A percentile compares a stretch with the other conserved stretches of the same genome.
phyloP scores from a whole-genome alignment of 305 asterid species.

The Solanum hybrid region DNA sequence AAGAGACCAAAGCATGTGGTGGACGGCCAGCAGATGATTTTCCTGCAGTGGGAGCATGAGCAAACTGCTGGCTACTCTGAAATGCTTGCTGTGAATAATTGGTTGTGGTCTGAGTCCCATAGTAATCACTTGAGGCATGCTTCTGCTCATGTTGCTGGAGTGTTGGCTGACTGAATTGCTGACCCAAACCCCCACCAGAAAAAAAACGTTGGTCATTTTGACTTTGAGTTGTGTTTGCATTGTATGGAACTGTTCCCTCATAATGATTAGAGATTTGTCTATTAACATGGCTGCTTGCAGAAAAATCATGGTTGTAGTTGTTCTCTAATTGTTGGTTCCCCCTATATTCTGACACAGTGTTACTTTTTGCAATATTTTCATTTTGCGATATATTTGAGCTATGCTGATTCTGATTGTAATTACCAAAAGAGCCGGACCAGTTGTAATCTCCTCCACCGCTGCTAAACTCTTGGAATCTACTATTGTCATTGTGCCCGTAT shows the following conservation, averaged over 20 bases:
- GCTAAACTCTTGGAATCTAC: constrained; percentile 30
- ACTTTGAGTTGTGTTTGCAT: constrained; percentile 31
- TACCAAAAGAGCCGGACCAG: constrained; percentile 36
- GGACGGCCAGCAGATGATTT: constrained; percentile 95
- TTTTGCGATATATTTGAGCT: constrained; percentile 38
- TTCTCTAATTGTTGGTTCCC: constrained; percentile 34
- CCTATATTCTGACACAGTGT: constrained; percentile 27
- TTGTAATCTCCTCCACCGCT: constrained; percentile 41
- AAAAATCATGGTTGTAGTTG: constrained; percentile 28
- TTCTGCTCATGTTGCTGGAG: constrained; percentile 40
- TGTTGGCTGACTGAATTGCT: constrained; percentile 38
- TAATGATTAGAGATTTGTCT: constrained; percentile 29
- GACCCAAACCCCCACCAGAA: constrained; percentile 36
- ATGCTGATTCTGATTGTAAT: constrained; percentile 22
- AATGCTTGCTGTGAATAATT: constrained; percentile 45
- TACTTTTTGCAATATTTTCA: constrained; percentile 25
- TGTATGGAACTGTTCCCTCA: constrained; percentile 29
- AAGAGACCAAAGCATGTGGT: constrained; percentile 82
- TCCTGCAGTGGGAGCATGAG: constrained; percentile 47
- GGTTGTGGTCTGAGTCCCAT: constrained; percentile 34
- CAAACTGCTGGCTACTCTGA: constrained; percentile 42
- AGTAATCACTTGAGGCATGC: constrained; percentile 35
- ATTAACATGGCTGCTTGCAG: constrained; percentile 27
- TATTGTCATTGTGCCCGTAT: constrained; percentile 26
- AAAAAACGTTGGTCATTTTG: constrained; percentile 30